Base-by-base conservation (phyloP, 2,329 filamentous ascomycete species). In the Aspergillus tubingensis region DNA sequence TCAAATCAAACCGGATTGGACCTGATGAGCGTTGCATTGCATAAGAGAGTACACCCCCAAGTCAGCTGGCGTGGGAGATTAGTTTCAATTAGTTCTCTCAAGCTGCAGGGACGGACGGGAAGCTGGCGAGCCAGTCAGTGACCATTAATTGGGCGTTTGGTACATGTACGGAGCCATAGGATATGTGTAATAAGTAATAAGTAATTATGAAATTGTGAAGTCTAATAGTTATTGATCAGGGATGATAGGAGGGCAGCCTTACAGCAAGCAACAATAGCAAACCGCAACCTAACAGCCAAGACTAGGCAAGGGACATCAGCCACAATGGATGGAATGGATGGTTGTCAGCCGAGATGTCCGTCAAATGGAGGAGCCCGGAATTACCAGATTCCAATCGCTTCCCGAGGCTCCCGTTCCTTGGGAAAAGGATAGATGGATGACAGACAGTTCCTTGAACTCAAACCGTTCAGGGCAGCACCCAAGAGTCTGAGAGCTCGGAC, bases 11-110 rank as follows among this genome's bases (percentile, higher is more conserved):
- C 15, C 47, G 25, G 25, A 50, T 30, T 25, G 23, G n/a, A 25
- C 23, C 47, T 43, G 47, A 36, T 15, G 23, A 25, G 25, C 43
- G 53, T 60, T 60, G 53, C 58, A 57, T 60, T 47, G 58, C 48
- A 53, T 55, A 57, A 57, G 38, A 30, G 27, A 32, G 41, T 44
- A 44, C 41, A 44, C 17, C 41, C 17, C 41, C 19, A 44, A 21
- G 41, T 21, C 21, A 44, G 41, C 41, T 44, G 41, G 10, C 10
- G 32, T 36, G 32, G 32, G 11, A 36, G 32, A 36, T 21, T 44
- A 44, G 41, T 44, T 21, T 19, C n/a, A 23, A 23, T 17, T 50
- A 50, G 47, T 50, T 50, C 47, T 36, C 47, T 32, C 47, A 50
- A 27, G 23, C 25, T 32, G 47, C 25, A 50, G 47, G 25, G 47